Base-by-base conservation (phyloP, 169 alveolate species). In the Plasmodium yoelii region DNA sequence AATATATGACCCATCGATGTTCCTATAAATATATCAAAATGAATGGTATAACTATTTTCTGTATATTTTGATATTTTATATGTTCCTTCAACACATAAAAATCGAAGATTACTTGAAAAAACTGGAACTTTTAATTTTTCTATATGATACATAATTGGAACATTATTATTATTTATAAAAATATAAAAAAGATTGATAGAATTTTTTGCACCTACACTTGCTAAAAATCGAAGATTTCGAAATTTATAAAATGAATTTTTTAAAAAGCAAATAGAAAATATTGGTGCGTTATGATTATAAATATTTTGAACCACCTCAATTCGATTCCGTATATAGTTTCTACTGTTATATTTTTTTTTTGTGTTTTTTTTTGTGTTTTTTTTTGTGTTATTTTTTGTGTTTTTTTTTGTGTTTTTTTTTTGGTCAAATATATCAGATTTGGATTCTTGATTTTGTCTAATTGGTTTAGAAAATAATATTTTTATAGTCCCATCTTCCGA, bases 161-260 rank as follows among this genome's bases (percentile, higher is more conserved):
- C 5, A 1, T 82, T 68, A 0, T 82, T 15, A 68, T 15, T 72
- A 34, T 42, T 70, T 15, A 26, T 53, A 53, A 55, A 49, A 5
- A 69, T 49, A 61, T 82, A 82, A 82, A 82, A 82, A 24, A 82
- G 26, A 13, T 82, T 49, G 5, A 57, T 68, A 24, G 90, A 82
- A 51, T 82, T 82, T 53, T 82, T 82, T 55, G 90, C 90, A 5
- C 90, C 90, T 12, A 82, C 90, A 49, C 74, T 67, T 12, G 53
- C 19, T 55, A 82, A 28, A 46, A 82, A 12, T 67, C 69, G 55
- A n/a, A 82, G 69, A 46, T 56, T 65, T 49, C n/a, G 55, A 46
- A 59, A 82, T 51, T 42, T 26, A 60, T 82, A 47, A 68, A 82
- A 82, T 15, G 90, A 49, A 46, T 49, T 68, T 47, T 82, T 49